Percentiles rank a stretch among this genome's conserved stretches.
Evolutionary conservation across 176 grass and related monocot genomes (phyloP).

Genomic region (Tuctoria greenei): DNA sequence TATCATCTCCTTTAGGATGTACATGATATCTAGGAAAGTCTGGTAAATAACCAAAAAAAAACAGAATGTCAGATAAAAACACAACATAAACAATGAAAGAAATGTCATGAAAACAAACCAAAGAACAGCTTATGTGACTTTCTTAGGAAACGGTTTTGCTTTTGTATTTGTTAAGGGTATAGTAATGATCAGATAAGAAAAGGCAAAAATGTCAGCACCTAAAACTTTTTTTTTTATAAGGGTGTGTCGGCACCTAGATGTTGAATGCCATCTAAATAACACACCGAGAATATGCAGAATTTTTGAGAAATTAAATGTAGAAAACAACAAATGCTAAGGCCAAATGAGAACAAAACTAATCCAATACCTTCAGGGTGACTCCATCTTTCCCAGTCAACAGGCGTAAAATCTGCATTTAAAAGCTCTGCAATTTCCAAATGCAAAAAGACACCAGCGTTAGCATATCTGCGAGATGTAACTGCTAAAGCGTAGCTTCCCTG

Average conservation of each 20-base stretch:
- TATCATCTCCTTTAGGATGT: constrained; percentile 49
- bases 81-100: constrained; percentile 30
- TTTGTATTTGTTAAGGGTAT: not conserved
- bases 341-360: constrained; percentile 33
- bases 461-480: constrained; percentile 27
- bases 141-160: not conserved
- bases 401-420: constrained; percentile 68
- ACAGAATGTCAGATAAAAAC: constrained; percentile 9
- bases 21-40: constrained; percentile 67
- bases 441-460: constrained; percentile 36
- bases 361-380: constrained; percentile 69
- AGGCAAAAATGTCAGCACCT: not conserved
- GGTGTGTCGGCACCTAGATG: not conserved
- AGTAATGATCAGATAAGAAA: constrained; percentile 33
- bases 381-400: constrained; percentile 69
- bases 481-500: constrained; percentile 14
- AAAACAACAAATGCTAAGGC: constrained; percentile 26
- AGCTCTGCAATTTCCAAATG: constrained; percentile 64
- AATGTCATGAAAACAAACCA: constrained; percentile 10
- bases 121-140: not conserved
- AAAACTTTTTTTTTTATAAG: not conserved
- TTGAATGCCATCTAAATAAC: constrained; percentile 10
- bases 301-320: constrained; percentile 31
- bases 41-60: constrained; percentile 36
- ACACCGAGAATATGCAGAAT: constrained; percentile 7